Evolutionary conservation across 1,284 basidiomycete genomes (phyloP), one percentile per base, ranked within the genome.

Genomic region (Puccinia sorghi): DNA sequence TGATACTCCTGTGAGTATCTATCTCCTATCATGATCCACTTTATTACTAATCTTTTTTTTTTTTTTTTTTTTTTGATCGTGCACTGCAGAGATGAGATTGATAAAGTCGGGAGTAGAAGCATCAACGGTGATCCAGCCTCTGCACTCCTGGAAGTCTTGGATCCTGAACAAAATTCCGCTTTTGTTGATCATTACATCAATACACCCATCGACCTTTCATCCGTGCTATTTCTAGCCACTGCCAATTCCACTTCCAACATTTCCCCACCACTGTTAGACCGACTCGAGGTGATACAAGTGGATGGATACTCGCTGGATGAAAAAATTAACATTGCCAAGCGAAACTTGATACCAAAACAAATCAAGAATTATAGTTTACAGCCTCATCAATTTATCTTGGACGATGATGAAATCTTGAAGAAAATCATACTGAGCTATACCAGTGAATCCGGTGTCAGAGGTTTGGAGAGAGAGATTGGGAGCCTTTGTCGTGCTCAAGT

Each of bases 381-480:
- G 20, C 84, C 87, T 0, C 84, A 86, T 1, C 88, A 89, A 52
- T 84, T 91, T 15, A 59, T 77, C 43, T 84, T 86, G 20, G 86
- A 92, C 52, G 88, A 88, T n/a, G 91, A 94, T 79, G 88, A 89
- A 2, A 89, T 91, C 0, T 84, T 95, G 48, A 85, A 90, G 80
- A 88, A 89, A 73, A 88, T 94, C 72, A 90, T 91, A 43, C 91
- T 90, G 15, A 86, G 88, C 37, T 94, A 94, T 83, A 94, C 93
- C 0, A 88, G 90, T 12, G 92, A 97, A 85, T 94, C 94, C 0
- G 94, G 95, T 41, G 94, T 97, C n/a, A 89, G 94, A 41, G 90
- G 90, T 39, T 88, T 97, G 13, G 94, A 97, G 83, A 89, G 95
- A 6, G 89, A 92, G 13, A 90, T 97, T 64, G 93, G 92, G 11